A percentile compares a stretch with the other conserved stretches of the same genome.
Evolutionary conservation across 257 asterid species (phyloP).

Genomic region (Petrea volubilis): DNA sequence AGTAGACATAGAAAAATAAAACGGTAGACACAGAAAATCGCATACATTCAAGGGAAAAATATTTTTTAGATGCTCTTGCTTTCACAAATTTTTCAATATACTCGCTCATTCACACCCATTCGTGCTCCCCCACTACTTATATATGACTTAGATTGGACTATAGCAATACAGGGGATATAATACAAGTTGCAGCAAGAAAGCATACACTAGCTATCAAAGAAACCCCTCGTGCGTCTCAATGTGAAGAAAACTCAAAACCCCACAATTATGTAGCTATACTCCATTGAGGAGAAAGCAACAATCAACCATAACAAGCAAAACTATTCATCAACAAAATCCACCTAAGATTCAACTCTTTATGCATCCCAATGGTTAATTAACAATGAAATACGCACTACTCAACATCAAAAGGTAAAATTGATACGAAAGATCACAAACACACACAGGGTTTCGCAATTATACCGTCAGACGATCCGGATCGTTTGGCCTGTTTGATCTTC

Average conservation of each 20-base stretch:
- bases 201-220: neutral
- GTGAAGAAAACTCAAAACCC: neutral
- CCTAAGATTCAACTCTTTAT: neutral
- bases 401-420: neutral
- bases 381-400: neutral
- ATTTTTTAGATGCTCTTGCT: neutral
- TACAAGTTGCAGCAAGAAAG: neutral
- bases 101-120: neutral
- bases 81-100: neutral
- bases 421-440: neutral
- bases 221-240: neutral
- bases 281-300: neutral
- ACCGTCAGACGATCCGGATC: slow-evolving; percentile 66
- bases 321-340: neutral
- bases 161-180: neutral
- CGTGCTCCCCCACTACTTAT: neutral
- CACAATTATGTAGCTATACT: neutral
- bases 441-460: neutral
- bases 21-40: neutral
- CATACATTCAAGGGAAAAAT: neutral
- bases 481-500: slow-evolving; percentile 57
- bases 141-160: neutral
- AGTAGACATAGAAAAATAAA: neutral
- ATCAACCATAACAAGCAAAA: slow-evolving; percentile 2
- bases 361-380: neutral